Base-by-base conservation (phyloP, 768 basidiomycete species). In the Amanita rimosa region DNA sequence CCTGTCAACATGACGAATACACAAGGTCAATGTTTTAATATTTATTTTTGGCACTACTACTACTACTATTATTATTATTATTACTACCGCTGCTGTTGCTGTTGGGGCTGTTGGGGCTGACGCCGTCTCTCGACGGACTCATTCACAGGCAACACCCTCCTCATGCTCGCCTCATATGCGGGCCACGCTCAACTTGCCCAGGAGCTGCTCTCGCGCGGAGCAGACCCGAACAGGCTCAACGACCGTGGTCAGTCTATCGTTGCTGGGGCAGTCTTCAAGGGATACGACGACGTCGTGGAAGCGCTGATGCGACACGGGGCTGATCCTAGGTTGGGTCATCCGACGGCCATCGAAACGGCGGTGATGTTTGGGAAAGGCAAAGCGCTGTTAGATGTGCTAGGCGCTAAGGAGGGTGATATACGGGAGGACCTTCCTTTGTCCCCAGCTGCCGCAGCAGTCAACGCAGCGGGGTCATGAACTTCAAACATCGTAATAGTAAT, bases 231-330 rank as follows among this genome's bases (percentile, higher is more conserved):
- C 56, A 67, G 77, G 9, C 57, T 78, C 44, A 90, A 90, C 60
- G 84, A 88, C 55, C 69, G 74, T 2, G 77, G 76, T 0, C 87
- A 89, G 55, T 79, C 82, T 7, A 78, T 85, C 19, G 65, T 90
- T 17, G 81, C 86, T 6, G 87, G 86, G 2, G 85, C 81, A 0
- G 76, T 88, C 0, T 90, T 87, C 67, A 89, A 89, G 61, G 75
- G 69, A 0, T 70, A 83, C 57, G 73, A 76, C 49, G 79, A 76
- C 6, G 69, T 87, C 40, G 81, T 84, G 1, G 68, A 67, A n/a
- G 64, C 67, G 1, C 70, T 90, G 24, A 60, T 75, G 19, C 71
- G 64, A 24, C 66, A 66, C 16, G 71, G 75, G 3, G 85, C 85
- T 0, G 75, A 88, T 62, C 83, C 85, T 2, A 67, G 79, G 40